A percentile compares a stretch with the other conserved stretches of the same genome.
Evolutionary conservation across 2,329 filamentous ascomycete genomes (phyloP).

Genomic region (Coccinonectria pachysandricola): DNA sequence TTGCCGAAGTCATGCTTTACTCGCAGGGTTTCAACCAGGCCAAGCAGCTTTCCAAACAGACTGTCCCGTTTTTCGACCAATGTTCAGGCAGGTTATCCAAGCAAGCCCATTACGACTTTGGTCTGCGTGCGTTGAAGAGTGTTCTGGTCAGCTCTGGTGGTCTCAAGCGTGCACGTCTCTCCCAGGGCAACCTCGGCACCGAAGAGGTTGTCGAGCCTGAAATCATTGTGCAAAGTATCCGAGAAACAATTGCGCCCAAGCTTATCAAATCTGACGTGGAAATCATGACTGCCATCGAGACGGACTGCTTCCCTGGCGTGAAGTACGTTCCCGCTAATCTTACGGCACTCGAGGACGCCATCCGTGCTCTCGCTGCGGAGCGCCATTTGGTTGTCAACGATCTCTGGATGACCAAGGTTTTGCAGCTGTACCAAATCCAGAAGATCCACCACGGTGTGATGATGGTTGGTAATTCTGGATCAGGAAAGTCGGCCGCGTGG

Average conservation of each 20-base stretch:
- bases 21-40: conserved; percentile 98
- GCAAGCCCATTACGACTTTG: conserved; percentile 98
- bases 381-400: conserved; percentile 84
- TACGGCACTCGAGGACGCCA: conserved; percentile 66
- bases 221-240: conserved; percentile 96
- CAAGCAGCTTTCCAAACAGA: conserved; percentile 86
- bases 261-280: conserved; percentile 87
- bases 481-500: conserved; percentile 95
- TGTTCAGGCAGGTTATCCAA: conserved; percentile 76
- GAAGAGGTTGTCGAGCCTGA: conserved; percentile 81
- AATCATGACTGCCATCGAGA: conserved; percentile 75
- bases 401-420: conserved; percentile 92
- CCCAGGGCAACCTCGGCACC: conserved; percentile 46
- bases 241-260: conserved; percentile 97
- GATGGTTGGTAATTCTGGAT: conserved; percentile 99
- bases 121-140: conserved; percentile 93
- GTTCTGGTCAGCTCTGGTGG: conserved; percentile 96
- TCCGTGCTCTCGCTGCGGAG: conserved; percentile 72
- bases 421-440: conserved; percentile 97
- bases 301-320: conserved; percentile 81
- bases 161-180: conserved; percentile 74
- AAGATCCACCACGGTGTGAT: conserved; percentile 98
- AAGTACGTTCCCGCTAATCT: conserved; percentile 87
- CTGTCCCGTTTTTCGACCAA: conserved; percentile 95
- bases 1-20: conserved; percentile 99